Evolutionary conservation across 2,329 filamentous ascomycete genomes (phyloP).

Genomic region (Didymella keratinophila): DNA sequence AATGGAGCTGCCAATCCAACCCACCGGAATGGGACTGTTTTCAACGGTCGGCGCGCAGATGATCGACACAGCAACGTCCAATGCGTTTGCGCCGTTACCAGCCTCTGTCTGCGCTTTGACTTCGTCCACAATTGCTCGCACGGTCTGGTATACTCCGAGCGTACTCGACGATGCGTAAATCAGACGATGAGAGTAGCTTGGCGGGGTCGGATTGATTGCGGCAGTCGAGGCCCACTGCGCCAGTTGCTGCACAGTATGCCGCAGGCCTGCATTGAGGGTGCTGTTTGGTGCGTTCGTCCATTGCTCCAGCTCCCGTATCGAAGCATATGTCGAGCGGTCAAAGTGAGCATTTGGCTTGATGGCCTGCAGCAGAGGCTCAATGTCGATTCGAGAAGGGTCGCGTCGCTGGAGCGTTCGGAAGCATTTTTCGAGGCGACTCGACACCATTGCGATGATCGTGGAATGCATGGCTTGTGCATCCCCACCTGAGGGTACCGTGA

Average conservation of each 20-base stretch:
- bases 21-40: constrained; percentile 47
- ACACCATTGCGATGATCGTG: constrained; percentile 75
- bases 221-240: constrained; percentile 69
- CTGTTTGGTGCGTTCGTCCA: constrained; percentile 68
- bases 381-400: constrained; percentile 71
- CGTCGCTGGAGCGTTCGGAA: constrained; percentile 72
- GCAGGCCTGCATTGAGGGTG: constrained; percentile 66
- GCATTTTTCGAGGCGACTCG: constrained; percentile 71
- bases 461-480: constrained; percentile 76
- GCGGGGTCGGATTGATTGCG: constrained; percentile 60
- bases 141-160: constrained; percentile 67
- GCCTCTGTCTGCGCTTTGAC: constrained; percentile 67
- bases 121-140: constrained; percentile 72
- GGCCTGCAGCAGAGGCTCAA: constrained; percentile 72
- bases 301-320: constrained; percentile 71
- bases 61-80: constrained; percentile 74
- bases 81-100: constrained; percentile 66
- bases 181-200: constrained; percentile 76
- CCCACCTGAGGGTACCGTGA: constrained; percentile 72
- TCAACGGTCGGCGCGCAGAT: constrained; percentile 68
- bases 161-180: constrained; percentile 68
- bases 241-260: constrained; percentile 68
- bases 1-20: constrained; percentile 44
- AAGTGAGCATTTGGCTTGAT: constrained; percentile 67
- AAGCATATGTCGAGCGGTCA: constrained; percentile 68